Percentiles rank a stretch among this genome's conserved stretches.
Conservation (phyloP, 2,329 filamentous ascomycete species). For the Aspergillus jensenii region DNA sequence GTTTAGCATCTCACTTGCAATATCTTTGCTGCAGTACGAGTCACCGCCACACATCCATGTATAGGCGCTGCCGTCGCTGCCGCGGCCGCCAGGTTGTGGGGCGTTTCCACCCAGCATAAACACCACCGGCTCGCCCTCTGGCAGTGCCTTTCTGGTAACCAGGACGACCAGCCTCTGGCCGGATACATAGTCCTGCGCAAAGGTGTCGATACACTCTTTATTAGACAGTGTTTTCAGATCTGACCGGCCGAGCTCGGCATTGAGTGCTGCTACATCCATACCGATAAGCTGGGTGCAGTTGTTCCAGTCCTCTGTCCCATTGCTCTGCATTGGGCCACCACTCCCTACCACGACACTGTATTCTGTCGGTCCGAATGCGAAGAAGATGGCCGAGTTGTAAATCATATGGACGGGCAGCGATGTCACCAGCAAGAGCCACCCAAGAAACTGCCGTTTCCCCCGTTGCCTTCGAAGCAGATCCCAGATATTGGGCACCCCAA, state of each 20-base stretch:
- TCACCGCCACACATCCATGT: background rate
- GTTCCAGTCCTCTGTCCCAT: background rate
- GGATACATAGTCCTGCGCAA: constrained; percentile 4
- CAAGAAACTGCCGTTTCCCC: background rate
- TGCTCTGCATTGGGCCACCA: background rate
- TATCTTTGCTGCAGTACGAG: background rate
- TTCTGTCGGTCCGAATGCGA: background rate
- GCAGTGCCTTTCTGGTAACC: background rate
- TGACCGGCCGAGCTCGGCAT: background rate
- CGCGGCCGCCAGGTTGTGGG: too few species aligned
- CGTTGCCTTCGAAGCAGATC: background rate
- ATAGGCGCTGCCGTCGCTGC: too few species aligned
- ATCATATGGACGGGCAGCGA: constrained; percentile 8
- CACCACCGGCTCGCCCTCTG: background rate
- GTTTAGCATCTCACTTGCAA: background rate
- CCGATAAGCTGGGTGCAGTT: background rate
- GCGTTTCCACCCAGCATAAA: background rate
- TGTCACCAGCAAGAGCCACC: background rate
- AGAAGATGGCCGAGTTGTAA: constrained; percentile 5
- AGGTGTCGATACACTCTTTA: constrained; percentile 1
- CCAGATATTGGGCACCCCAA: constrained; percentile 32
- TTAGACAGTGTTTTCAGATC: constrained; percentile 1
- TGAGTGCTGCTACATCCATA: background rate
- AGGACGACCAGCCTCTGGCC: background rate
- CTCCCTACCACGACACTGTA: background rate